A percentile compares a stretch with the other conserved stretches of the same genome.
Evolutionary conservation across 768 basidiomycete genomes (phyloP).

Genomic region (Tremella mesenterica): DNA sequence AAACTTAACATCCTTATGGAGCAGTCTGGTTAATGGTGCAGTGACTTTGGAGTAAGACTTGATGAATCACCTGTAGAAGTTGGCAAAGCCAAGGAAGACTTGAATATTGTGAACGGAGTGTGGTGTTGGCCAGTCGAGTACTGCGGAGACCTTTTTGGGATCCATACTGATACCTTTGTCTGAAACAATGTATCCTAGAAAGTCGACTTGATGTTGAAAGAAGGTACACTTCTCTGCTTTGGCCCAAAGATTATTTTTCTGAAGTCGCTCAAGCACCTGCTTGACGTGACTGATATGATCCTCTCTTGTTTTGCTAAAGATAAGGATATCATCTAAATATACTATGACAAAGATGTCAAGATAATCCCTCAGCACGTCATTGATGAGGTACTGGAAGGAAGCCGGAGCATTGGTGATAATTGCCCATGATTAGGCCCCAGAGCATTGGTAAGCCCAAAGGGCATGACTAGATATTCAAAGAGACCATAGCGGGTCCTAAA

Average conservation of each 20-base stretch:
- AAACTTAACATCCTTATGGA: constrained; percentile 6
- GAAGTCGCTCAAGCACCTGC: constrained; percentile 7
- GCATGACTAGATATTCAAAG: no score
- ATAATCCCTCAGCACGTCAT: constrained; percentile 17
- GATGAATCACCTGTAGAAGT: constrained; percentile 25
- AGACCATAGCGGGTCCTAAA: no score
- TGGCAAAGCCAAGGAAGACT: constrained; percentile 18
- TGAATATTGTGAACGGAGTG: constrained; percentile 11
- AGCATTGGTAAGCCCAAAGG: no score
- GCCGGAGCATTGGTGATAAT: constrained; percentile 30
- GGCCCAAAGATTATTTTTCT: not conserved
- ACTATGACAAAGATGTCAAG: constrained; percentile 12
- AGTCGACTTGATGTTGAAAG: not conserved
- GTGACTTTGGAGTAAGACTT: constrained; percentile 14
- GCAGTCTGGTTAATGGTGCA: constrained; percentile 2
- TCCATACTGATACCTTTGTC: not conserved
- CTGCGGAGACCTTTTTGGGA: not conserved
- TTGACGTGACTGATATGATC: no score
- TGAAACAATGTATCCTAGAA: constrained; percentile 4
- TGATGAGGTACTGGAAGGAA: constrained; percentile 23
- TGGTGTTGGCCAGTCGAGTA: constrained; percentile 25
- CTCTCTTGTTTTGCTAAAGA: constrained; percentile 7
- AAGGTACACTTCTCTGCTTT: constrained; percentile 8
- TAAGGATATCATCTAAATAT: constrained; percentile 25
- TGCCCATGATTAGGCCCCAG: no score